Evolutionary conservation across 345 rosid genomes (phyloP).

Genomic region (Populus nigra): DNA sequence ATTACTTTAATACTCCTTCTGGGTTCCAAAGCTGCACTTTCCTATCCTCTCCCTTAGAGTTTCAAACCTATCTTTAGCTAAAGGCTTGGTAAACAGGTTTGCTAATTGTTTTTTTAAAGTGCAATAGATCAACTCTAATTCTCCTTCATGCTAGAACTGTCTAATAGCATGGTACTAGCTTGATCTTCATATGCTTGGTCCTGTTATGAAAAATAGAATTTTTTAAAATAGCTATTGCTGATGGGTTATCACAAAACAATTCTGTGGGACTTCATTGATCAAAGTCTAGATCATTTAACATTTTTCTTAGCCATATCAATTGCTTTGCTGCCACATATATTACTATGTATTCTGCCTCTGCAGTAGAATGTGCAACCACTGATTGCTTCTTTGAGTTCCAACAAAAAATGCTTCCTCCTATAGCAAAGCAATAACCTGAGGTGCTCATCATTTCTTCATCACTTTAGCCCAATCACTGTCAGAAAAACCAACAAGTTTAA

Average conservation of each 20-base stretch:
- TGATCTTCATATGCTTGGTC: not conserved
- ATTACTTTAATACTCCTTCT: not conserved
- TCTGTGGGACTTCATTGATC: accelerated
- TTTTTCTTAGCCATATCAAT: not conserved
- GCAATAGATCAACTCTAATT: not conserved
- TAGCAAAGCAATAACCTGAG: too few species aligned
- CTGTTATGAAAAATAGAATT: not conserved
- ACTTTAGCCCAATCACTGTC: not conserved
- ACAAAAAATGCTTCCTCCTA: too few species aligned
- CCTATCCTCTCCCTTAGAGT: not conserved
- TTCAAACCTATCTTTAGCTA: not conserved
- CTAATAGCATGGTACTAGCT: not conserved
- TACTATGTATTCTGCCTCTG: not conserved
- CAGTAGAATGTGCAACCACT: not conserved
- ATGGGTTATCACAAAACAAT: not conserved
- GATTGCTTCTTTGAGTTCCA: not conserved
- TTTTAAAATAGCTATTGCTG: not conserved
- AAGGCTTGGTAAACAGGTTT: not conserved
- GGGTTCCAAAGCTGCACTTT: not conserved
- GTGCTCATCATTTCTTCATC: not conserved
- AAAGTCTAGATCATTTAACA: not conserved
- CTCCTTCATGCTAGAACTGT: not conserved
- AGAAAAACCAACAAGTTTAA: not conserved
- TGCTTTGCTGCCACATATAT: not conserved
- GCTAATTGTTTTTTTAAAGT: not conserved